phyloP scores from a whole-genome alignment of 202 grass and related monocot genomes.

The Cymbopogon flexuosus region DNA sequence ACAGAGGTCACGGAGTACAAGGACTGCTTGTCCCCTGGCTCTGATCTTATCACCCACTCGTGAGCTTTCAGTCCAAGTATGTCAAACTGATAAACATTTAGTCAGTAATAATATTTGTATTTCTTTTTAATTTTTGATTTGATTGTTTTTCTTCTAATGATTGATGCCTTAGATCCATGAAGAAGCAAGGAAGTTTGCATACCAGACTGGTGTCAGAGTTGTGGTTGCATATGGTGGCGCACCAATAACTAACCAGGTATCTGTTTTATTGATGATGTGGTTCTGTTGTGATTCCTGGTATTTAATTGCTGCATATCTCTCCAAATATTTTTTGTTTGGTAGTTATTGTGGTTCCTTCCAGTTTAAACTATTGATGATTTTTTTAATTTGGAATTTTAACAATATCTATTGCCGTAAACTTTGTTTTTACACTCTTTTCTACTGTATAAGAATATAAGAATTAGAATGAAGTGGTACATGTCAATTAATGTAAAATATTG shows the following conservation, averaged over 20 bases:
- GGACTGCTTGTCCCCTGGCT: slow-evolving; percentile 67
- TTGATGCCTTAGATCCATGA: slow-evolving; percentile 55
- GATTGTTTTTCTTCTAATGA: slow-evolving; percentile 1
- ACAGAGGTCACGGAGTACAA: slow-evolving; percentile 49
- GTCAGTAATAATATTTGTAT: not conserved
- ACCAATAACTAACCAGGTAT: slow-evolving; percentile 62
- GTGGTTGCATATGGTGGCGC: slow-evolving; percentile 80
- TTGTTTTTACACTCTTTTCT: not conserved
- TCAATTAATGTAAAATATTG: not conserved
- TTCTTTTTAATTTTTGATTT: slow-evolving; percentile 11
- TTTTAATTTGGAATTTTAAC: not conserved
- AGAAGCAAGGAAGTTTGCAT: slow-evolving; percentile 71
- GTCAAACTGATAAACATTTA: slow-evolving; percentile 7
- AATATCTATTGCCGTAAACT: not conserved
- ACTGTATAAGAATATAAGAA: not conserved
- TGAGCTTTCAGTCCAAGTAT: slow-evolving; percentile 85
- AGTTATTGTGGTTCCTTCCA: not conserved
- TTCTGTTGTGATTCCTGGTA: not conserved
- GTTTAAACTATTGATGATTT: not conserved
- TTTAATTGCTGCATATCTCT: not conserved
- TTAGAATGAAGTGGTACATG: not conserved
- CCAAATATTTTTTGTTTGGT: not conserved
- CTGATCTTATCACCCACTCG: slow-evolving; percentile 90
- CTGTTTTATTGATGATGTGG: not conserved
- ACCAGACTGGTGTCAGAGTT: slow-evolving; percentile 65